Evolutionary conservation across 2,329 filamentous ascomycete genomes (phyloP).

Genomic region (Diaporthe vaccinii): DNA sequence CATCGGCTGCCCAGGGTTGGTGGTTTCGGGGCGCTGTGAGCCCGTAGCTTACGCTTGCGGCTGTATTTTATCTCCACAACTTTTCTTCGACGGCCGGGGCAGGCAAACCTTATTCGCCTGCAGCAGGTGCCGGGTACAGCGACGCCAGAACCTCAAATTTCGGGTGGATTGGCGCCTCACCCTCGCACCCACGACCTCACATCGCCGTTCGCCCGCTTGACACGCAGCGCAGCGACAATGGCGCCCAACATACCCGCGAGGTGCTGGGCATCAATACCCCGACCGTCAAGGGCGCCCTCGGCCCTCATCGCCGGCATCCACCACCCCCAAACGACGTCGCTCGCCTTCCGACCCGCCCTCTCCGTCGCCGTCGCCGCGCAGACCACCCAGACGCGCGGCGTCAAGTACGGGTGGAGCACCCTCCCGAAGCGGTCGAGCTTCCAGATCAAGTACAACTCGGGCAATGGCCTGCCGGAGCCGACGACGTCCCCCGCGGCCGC

Average conservation of each 20-base stretch:
- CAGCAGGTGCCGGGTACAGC: constrained; percentile 18
- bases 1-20: neutral
- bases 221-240: constrained; percentile 52
- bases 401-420: constrained; percentile 74
- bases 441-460: constrained; percentile 73
- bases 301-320: constrained; percentile 46
- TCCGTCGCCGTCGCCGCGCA: constrained; percentile 59
- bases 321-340: constrained; percentile 43
- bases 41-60: constrained; percentile 20
- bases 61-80: constrained; percentile 38
- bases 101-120: constrained; percentile 25
- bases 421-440: constrained; percentile 57
- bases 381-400: constrained; percentile 56
- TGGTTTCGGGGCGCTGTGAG: neutral
- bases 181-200: constrained; percentile 11
- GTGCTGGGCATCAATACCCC: constrained; percentile 58
- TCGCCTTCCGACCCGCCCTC: constrained; percentile 51
- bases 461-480: constrained; percentile 67
- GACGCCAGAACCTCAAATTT: constrained; percentile 38
- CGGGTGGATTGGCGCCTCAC: neutral
- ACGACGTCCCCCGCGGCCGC: constrained; percentile 72
- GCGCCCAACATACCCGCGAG: constrained; percentile 60
- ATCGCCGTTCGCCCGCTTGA: neutral
- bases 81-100: constrained; percentile 31
- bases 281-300: constrained; percentile 28